Conservation (phyloP, 345 rosid species). For the Citrus medica region DNA sequence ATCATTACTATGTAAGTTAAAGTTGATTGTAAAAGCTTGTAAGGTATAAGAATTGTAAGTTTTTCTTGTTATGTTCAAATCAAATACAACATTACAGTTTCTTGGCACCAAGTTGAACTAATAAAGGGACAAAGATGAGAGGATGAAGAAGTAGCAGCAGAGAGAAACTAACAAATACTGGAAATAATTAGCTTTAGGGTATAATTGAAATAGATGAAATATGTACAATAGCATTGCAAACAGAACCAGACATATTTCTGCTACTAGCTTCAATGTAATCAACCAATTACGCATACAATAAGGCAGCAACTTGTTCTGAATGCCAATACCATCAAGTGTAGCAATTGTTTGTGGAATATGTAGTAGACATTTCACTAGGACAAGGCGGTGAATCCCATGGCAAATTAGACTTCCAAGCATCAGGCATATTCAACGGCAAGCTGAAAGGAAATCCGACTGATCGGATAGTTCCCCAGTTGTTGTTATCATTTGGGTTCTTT, state of each 20-base stretch:
- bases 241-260: slow-evolving; percentile 1
- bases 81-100: not conserved
- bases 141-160: not conserved
- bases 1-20: no score
- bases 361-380: slow-evolving; percentile 50
- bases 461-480: slow-evolving; percentile 27
- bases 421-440: slow-evolving; percentile 30
- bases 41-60: not conserved
- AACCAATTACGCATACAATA: not conserved
- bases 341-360: slow-evolving; percentile 53
- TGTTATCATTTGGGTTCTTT: slow-evolving; percentile 22
- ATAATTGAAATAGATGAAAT: slow-evolving; percentile 13
- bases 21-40: not conserved
- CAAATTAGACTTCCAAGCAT: slow-evolving; percentile 34
- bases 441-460: slow-evolving; percentile 60
- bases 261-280: slow-evolving; percentile 9
- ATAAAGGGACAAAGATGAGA: not conserved
- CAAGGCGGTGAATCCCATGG: slow-evolving; percentile 51
- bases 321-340: slow-evolving; percentile 30
- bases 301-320: not conserved
- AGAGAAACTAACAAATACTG: not conserved
- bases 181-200: not conserved
- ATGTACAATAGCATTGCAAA: slow-evolving; percentile 26
- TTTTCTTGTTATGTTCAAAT: not conserved
- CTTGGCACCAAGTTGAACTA: not conserved